These are phyloP conservation scores for Didymella sp. DNA, from an alignment of 2,329 filamentous ascomycete genomes.

Conservation along the genomic window DNA sequence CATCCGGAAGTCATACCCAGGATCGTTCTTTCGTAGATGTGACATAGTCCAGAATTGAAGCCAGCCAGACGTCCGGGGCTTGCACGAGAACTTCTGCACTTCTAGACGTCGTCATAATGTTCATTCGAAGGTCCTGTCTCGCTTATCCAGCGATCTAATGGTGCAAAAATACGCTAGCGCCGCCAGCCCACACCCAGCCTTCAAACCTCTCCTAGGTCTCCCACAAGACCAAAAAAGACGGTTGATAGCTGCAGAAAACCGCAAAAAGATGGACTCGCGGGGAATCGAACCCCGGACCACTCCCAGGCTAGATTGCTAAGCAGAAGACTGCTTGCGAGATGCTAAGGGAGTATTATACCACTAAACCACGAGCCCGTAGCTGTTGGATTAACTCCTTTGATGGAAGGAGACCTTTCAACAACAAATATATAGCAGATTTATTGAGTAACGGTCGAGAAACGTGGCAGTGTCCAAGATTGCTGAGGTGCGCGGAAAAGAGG, in stretches of 20 bases:
- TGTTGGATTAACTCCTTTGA: background rate
- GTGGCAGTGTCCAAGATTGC: background rate
- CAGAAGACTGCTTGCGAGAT: constrained; percentile 1
- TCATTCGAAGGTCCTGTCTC: background rate
- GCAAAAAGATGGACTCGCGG: constrained; percentile 19
- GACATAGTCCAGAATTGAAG: background rate
- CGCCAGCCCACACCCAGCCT: background rate
- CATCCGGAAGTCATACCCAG: too few relatives aligned
- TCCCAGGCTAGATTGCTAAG: constrained; percentile 8
- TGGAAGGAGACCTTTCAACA: accelerated
- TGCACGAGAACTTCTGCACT: background rate
- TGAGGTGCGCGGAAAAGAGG: background rate
- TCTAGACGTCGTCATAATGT: background rate
- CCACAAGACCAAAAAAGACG: background rate
- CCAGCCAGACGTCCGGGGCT: background rate
- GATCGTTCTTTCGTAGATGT: background rate
- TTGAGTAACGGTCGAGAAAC: background rate
- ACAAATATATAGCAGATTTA: too few relatives aligned
- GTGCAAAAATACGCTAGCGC: background rate
- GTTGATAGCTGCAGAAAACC: background rate
- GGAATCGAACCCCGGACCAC: constrained; percentile 27
- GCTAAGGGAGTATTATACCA: constrained; percentile 15
- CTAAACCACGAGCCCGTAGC: background rate
- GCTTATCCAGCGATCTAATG: background rate
- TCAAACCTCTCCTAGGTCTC: background rate